phyloP scores from a whole-genome alignment of 352 stramenopile genomes.

The Pythium utonaiense region DNA sequence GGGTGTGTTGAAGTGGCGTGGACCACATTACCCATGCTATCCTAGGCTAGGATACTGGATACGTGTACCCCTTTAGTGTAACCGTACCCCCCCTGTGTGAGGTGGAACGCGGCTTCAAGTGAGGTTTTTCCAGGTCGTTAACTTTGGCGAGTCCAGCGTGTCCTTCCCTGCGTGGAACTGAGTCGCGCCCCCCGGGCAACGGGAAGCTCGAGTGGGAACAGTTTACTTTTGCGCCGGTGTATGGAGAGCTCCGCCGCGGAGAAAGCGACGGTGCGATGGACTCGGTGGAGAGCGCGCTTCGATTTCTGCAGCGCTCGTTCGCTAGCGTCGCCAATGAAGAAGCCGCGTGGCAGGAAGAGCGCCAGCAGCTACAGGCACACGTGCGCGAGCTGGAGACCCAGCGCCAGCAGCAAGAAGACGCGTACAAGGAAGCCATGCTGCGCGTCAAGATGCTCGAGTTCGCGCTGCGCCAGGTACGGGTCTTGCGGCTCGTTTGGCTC shows the following conservation, averaged over 20 bases:
- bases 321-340: slow-evolving; percentile 77
- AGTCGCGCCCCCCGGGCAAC: not conserved
- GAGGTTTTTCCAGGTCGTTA: slow-evolving; percentile 22
- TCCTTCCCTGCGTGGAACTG: not conserved
- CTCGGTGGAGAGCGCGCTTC: slow-evolving; percentile 80
- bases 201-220: too few relatives aligned
- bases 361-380: slow-evolving; percentile 64
- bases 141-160: slow-evolving; percentile 6
- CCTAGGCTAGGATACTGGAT: too few relatives aligned
- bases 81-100: not conserved
- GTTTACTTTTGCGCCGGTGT: slow-evolving; percentile 2
- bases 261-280: slow-evolving; percentile 48
- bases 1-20: slow-evolving; percentile 19
- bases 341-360: slow-evolving; percentile 73
- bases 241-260: not conserved
- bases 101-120: slow-evolving; percentile 24
- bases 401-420: slow-evolving; percentile 71
- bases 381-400: slow-evolving; percentile 77
- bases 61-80: too few relatives aligned
- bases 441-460: slow-evolving; percentile 90
- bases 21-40: slow-evolving; percentile 9
- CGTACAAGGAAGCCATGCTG: slow-evolving; percentile 81
- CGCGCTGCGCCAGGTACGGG: slow-evolving; percentile 58
- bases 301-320: slow-evolving; percentile 83
- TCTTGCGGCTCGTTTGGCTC: too few relatives aligned